Evolutionary conservation across 1,139 yeast species (phyloP).

Genomic region (Scheffersomyces segobiensis): DNA sequence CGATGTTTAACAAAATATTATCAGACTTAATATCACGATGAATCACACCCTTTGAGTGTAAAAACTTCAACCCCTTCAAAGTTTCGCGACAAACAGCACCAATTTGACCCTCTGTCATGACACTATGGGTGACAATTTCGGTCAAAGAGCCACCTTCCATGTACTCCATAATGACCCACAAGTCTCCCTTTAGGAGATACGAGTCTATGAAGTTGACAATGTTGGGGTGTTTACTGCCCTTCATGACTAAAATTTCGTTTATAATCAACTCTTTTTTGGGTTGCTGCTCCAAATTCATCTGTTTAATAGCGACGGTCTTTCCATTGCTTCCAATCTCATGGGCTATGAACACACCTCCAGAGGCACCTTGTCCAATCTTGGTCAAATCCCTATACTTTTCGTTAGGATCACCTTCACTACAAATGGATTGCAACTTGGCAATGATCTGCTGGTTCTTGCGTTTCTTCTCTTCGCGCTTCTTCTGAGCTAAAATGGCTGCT

Average conservation of each 20-base stretch:
- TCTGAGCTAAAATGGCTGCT: slow-evolving; percentile 58
- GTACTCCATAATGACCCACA: slow-evolving; percentile 98
- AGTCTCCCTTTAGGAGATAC: slow-evolving; percentile 67
- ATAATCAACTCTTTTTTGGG: slow-evolving; percentile 92
- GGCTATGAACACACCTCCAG: slow-evolving; percentile 96
- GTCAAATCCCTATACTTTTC: slow-evolving; percentile 63
- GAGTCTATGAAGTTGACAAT: slow-evolving; percentile 92
- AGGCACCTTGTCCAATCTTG: slow-evolving; percentile 97
- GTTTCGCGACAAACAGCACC: slow-evolving; percentile 96
- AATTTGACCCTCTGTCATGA: slow-evolving; percentile 96
- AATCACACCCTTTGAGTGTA: slow-evolving; percentile 91
- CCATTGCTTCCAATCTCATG: slow-evolving; percentile 57
- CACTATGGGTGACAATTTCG: slow-evolving; percentile 92
- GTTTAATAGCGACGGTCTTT: slow-evolving; percentile 86
- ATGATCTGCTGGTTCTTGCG: slow-evolving; percentile 69
- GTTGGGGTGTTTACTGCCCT: slow-evolving; percentile 84
- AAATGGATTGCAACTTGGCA: slow-evolving; percentile 69
- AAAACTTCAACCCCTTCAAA: slow-evolving; percentile 76
- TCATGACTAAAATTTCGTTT: slow-evolving; percentile 92
- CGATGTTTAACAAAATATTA: slow-evolving; percentile 76
- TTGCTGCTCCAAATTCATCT: slow-evolving; percentile 89
- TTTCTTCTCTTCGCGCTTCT: slow-evolving; percentile 75
- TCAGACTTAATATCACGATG: slow-evolving; percentile 97
- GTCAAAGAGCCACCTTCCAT: slow-evolving; percentile 98
- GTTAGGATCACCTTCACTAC: slow-evolving; percentile 88